Evolutionary conservation across 2,329 filamentous ascomycete species (phyloP).

Genomic region (Fusarium sp.): DNA sequence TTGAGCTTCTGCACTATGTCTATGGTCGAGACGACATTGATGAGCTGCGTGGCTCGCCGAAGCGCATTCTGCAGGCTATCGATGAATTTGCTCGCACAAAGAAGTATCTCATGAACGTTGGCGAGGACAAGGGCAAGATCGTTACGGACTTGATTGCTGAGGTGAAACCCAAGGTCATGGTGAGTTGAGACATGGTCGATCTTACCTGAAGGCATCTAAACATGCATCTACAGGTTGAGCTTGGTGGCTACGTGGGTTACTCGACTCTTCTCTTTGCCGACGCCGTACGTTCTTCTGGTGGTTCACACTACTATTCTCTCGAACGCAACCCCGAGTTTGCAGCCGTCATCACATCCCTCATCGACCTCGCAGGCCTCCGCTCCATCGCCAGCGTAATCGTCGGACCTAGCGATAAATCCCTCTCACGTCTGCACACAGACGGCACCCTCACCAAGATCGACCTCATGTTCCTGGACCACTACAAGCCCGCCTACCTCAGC

Average conservation of each 20-base stretch:
- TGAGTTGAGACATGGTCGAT: slow-evolving; percentile 36
- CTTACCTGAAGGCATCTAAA: background rate
- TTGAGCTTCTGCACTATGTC: slow-evolving; percentile 77
- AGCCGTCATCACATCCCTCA: slow-evolving; percentile 73
- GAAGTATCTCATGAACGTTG: slow-evolving; percentile 85
- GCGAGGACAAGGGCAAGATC: slow-evolving; percentile 77
- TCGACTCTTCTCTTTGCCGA: slow-evolving; percentile 80
- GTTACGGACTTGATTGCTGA: slow-evolving; percentile 75
- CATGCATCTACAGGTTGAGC: slow-evolving; percentile 65
- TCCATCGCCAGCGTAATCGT: slow-evolving; percentile 77
- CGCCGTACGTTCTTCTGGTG: slow-evolving; percentile 71
- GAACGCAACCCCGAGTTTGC: slow-evolving; percentile 81
- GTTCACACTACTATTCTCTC: slow-evolving; percentile 74
- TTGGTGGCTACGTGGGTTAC: slow-evolving; percentile 86
- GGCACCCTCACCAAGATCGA: slow-evolving; percentile 70
- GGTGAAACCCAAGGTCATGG: slow-evolving; percentile 74
- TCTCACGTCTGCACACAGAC: slow-evolving; percentile 67
- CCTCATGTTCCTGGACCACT: slow-evolving; percentile 83
- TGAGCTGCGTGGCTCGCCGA: slow-evolving; percentile 71
- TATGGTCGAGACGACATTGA: slow-evolving; percentile 70
- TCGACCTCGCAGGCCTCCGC: slow-evolving; percentile 78
- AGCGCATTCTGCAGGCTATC: slow-evolving; percentile 73
- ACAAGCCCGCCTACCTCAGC: slow-evolving; percentile 78
- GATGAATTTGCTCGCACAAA: slow-evolving; percentile 70
- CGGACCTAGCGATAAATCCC: slow-evolving; percentile 73